These are phyloP conservation scores for Ganoderma sp. DNA, from an alignment of 1,284 basidiomycete genomes.

Conservation along the genomic window DNA sequence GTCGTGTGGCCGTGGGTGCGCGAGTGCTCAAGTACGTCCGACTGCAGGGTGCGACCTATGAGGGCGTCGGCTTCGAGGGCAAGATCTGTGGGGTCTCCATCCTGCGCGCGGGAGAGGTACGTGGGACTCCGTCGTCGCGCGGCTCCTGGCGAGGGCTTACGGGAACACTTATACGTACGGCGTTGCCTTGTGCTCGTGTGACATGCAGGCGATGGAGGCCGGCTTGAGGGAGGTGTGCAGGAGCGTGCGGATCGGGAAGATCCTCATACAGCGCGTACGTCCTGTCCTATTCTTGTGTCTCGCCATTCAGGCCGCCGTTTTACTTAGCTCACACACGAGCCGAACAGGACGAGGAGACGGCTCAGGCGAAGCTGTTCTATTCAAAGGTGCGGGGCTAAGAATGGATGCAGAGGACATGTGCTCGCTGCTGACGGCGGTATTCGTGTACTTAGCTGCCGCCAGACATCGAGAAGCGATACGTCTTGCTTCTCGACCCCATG, in stretches of 20 bases:
- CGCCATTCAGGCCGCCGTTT: not conserved
- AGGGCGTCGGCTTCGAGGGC: slow-evolving; percentile 91
- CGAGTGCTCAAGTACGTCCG: slow-evolving; percentile 4
- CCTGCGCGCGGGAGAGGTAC: slow-evolving; percentile 83
- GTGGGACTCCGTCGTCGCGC: not conserved
- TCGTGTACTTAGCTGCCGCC: slow-evolving; percentile 87
- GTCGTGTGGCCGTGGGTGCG: not conserved
- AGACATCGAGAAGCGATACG: slow-evolving; percentile 91
- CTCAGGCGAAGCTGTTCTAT: slow-evolving; percentile 89
- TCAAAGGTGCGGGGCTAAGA: slow-evolving; percentile 63
- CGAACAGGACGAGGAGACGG: slow-evolving; percentile 87
- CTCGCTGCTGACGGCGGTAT: slow-evolving; percentile 1
- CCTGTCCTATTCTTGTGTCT: not conserved
- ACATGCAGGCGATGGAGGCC: slow-evolving; percentile 84
- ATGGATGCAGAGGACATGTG: not conserved
- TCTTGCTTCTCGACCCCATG: slow-evolving; percentile 97
- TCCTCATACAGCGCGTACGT: slow-evolving; percentile 88
- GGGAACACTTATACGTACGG: not conserved
- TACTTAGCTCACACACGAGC: not conserved
- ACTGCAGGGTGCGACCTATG: slow-evolving; percentile 75
- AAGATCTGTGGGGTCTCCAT: slow-evolving; percentile 96
- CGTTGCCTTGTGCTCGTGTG: slow-evolving; percentile 6
- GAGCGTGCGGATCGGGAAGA: slow-evolving; percentile 90
- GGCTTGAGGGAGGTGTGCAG: slow-evolving; percentile 94
- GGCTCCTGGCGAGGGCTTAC: not conserved